Conservation (phyloP, 2,329 filamentous ascomycete species). For the Verticillium nubilum region DNA sequence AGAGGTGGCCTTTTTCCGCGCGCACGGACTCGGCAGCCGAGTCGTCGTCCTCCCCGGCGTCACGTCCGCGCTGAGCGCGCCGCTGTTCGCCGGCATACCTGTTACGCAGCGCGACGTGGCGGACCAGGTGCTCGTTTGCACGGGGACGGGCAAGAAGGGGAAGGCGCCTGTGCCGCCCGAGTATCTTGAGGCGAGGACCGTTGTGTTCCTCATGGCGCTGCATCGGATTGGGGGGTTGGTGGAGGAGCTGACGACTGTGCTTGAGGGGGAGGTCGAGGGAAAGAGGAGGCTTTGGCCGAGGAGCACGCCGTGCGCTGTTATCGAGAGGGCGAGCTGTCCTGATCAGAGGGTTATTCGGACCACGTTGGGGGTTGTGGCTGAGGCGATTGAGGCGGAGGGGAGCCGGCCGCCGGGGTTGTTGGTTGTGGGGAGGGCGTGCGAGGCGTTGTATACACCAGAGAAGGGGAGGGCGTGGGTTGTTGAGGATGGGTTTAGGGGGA, state of each 20-base stretch:
- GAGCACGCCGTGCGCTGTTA: conserved; percentile 81
- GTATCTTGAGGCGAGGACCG: conserved; percentile 70
- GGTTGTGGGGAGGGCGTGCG: conserved; percentile 79
- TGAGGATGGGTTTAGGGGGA: conserved; percentile 76
- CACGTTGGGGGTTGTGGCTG: conserved; percentile 71
- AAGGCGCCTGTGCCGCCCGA: conserved; percentile 75
- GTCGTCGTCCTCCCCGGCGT: conserved; percentile 79
- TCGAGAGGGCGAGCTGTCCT: conserved; percentile 88
- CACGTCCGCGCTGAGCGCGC: conserved; percentile 80
- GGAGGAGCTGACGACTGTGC: conserved; percentile 55
- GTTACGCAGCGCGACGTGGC: conserved; percentile 83
- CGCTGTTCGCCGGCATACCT: conserved; percentile 83
- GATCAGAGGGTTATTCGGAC: conserved; percentile 92
- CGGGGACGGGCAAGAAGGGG: conserved; percentile 89
- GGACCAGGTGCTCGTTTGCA: conserved; percentile 94
- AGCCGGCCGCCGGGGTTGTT: conserved; percentile 84
- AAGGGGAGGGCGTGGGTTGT: conserved; percentile 68
- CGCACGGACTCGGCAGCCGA: conserved; percentile 57
- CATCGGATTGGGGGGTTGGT: conserved; percentile 77
- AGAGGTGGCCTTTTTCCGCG: conserved; percentile 79
- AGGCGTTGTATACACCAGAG: conserved; percentile 60
- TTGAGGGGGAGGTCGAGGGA: conserved; percentile 25
- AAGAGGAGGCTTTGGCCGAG: conserved; percentile 58
- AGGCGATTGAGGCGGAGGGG: conserved; percentile 83
- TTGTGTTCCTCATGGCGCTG: conserved; percentile 92